phyloP scores from a whole-genome alignment of 1,284 basidiomycete genomes.

The Ceratobasidium sp. region DNA sequence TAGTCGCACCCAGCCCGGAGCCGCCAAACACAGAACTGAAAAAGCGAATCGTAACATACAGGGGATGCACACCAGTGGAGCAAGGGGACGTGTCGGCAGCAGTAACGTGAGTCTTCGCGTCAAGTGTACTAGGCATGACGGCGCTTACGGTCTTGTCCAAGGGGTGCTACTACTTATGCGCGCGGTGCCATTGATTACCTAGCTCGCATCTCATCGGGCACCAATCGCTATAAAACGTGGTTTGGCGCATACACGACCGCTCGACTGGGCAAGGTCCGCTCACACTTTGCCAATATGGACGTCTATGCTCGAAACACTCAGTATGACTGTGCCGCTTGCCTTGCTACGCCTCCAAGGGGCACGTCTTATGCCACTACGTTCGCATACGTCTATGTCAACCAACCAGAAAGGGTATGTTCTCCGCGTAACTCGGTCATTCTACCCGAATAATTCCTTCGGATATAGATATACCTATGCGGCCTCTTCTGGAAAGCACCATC shows the following conservation, averaged over 20 bases:
- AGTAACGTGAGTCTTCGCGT: neutral
- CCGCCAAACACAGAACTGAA: neutral
- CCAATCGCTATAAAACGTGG: neutral
- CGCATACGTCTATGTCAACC: neutral
- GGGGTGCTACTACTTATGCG: neutral
- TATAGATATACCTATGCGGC: neutral
- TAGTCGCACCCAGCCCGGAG: neutral
- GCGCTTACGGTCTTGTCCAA: neutral
- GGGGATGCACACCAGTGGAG: neutral
- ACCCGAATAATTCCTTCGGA: too few relatives aligned
- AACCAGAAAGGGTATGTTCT: neutral
- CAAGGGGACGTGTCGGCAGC: slow-evolving; percentile 7
- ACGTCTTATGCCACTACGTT: neutral
- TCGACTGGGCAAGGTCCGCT: neutral
- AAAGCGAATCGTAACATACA: neutral
- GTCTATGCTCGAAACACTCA: neutral
- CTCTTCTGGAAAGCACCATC: neutral
- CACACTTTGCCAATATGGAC: neutral
- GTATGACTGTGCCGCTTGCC: neutral
- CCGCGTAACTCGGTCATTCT: too few relatives aligned
- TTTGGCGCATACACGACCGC: neutral
- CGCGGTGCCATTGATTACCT: neutral
- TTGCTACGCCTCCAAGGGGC: neutral
- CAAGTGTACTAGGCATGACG: neutral
- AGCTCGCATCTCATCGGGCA: too few relatives aligned